Percentiles rank a stretch among this genome's conserved stretches.
phyloP scores from a whole-genome alignment of 768 basidiomycete genomes.

The Hygrocybe punicea region DNA sequence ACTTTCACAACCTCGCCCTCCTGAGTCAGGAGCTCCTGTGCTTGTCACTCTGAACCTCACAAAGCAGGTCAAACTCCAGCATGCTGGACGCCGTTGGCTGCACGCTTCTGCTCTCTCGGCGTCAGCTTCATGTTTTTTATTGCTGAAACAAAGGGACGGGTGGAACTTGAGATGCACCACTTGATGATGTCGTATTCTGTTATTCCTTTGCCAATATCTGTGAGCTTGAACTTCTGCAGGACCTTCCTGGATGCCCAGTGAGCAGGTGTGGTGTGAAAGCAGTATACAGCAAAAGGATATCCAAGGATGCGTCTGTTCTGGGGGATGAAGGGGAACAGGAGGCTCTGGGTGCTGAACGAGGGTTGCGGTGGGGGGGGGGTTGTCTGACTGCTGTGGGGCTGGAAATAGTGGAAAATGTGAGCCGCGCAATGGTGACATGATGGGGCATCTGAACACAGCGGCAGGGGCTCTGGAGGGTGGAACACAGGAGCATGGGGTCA shows the following conservation, averaged over 20 bases:
- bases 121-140: slow-evolving; percentile 5
- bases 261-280: slow-evolving; percentile 34
- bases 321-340: no score
- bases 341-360: no score
- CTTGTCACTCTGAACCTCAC: slow-evolving; percentile 89
- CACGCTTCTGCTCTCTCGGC: slow-evolving; percentile 51
- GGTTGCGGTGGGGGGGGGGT: no score
- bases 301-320: not conserved
- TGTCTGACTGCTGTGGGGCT: no score
- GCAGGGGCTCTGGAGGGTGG: no score
- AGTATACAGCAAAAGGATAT: slow-evolving; percentile 12
- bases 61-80: slow-evolving; percentile 66
- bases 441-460: no score
- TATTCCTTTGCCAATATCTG: slow-evolving; percentile 88
- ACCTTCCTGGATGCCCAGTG: slow-evolving; percentile 36
- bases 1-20: slow-evolving; percentile 86
- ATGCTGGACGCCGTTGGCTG: slow-evolving; percentile 49
- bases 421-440: no score
- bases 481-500: no score
- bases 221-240: slow-evolving; percentile 65
- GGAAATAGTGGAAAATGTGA: no score
- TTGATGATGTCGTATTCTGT: slow-evolving; percentile 87
- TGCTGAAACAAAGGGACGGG: not conserved
- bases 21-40: slow-evolving; percentile 68
- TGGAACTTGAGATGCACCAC: slow-evolving; percentile 54